Percentiles rank a stretch among this genome's conserved stretches.
These are phyloP conservation scores for Purpureocillium takamizusanense DNA, from an alignment of 2,329 filamentous ascomycete genomes.

Conservation along the genomic window DNA sequence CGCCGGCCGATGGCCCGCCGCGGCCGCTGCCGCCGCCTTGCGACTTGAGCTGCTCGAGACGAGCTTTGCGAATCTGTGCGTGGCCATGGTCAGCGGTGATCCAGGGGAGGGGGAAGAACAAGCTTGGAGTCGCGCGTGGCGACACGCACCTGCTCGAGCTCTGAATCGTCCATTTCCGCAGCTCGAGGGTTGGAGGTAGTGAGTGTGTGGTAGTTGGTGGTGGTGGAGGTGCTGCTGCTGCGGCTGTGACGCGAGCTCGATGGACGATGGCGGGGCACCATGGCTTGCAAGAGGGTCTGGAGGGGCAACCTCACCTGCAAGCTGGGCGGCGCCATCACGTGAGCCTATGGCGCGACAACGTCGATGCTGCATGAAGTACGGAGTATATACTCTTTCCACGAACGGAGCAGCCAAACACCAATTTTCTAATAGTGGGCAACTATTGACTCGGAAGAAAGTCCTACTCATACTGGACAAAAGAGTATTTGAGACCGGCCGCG, in stretches of 20 bases:
- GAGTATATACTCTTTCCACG: too few relatives aligned
- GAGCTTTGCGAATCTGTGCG: conserved; percentile 75
- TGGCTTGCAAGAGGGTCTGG: conserved; percentile 1
- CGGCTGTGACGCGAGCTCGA: conserved; percentile 3
- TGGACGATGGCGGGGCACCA: conserved; percentile 3
- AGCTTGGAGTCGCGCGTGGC: too few relatives aligned
- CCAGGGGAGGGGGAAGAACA: neutral
- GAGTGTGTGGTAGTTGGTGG: too few relatives aligned
- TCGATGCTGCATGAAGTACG: neutral
- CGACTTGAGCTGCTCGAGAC: conserved; percentile 86
- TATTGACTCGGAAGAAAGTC: too few relatives aligned
- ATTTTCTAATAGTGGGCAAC: too few relatives aligned
- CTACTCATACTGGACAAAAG: too few relatives aligned
- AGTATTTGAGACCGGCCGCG: too few relatives aligned
- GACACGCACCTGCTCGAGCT: conserved; percentile 32
- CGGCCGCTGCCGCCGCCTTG: conserved; percentile 44
- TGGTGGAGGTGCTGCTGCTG: too few relatives aligned
- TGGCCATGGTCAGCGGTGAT: neutral
- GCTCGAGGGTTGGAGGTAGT: conserved; percentile 5
- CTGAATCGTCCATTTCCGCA: conserved; percentile 32
- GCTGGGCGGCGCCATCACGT: conserved; percentile 7
- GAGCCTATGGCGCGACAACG: conserved; percentile 1
- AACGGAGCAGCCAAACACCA: too few relatives aligned
- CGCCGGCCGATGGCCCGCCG: conserved; percentile 26
- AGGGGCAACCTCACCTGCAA: conserved; percentile 10